Conservation (phyloP, 2,329 filamentous ascomycete genomes). For the Botryotinia narcissicola region DNA sequence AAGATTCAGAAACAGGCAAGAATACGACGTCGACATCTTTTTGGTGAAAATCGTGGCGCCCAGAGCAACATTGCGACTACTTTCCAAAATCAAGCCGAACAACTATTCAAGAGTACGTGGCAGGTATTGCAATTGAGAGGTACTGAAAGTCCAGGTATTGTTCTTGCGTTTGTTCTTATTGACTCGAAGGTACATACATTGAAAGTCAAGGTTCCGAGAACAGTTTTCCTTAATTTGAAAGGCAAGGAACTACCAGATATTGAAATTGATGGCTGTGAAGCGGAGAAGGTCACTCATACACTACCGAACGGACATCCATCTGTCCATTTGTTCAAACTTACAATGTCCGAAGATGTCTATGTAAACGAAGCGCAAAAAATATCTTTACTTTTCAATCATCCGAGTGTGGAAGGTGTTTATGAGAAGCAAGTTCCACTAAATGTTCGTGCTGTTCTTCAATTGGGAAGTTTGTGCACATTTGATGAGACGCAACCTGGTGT, state of each 20-base stretch:
- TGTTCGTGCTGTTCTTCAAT: constrained; percentile 79
- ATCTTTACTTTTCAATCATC: constrained; percentile 79
- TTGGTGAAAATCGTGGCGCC: constrained; percentile 77
- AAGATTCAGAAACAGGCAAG: constrained; percentile 93
- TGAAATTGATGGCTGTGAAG: constrained; percentile 78
- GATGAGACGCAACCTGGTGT: constrained; percentile 89
- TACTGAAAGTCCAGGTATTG: constrained; percentile 80
- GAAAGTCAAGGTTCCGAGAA: constrained; percentile 84
- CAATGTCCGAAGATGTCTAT: constrained; percentile 84
- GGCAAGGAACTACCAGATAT: constrained; percentile 84
- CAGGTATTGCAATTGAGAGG: constrained; percentile 85
- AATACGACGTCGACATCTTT: constrained; percentile 80
- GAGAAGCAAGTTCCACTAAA: constrained; percentile 89
- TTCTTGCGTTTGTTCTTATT: constrained; percentile 86
- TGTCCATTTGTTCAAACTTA: constrained; percentile 90
- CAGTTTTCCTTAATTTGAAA: constrained; percentile 90
- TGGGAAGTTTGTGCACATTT: constrained; percentile 90
- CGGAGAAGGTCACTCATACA: constrained; percentile 90
- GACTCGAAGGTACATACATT: constrained; percentile 87
- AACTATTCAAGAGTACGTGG: constrained; percentile 90
- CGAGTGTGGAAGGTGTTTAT: constrained; percentile 95
- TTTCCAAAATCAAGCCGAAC: constrained; percentile 89
- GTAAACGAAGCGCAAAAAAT: constrained; percentile 82
- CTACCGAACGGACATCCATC: constrained; percentile 94
- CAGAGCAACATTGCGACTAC: constrained; percentile 64